These are phyloP conservation scores for Talaromyces liani DNA, from an alignment of 495 filamentous ascomycete species.

Conservation along the genomic window DNA sequence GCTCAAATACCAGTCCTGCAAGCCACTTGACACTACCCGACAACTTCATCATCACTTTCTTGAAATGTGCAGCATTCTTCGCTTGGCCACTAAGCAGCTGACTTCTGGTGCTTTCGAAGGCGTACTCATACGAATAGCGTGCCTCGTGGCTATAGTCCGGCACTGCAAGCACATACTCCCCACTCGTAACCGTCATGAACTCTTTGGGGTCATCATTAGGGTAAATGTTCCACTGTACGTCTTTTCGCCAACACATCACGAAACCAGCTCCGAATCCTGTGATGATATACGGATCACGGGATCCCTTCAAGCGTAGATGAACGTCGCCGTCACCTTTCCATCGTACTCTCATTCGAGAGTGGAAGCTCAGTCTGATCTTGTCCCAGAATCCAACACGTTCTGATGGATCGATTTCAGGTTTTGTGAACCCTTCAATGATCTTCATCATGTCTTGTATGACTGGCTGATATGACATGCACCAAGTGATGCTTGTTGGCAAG, in stretches of 20 bases:
- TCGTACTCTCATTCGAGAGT: slow-evolving; percentile 79
- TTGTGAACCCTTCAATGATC: slow-evolving; percentile 95
- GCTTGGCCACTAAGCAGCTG: slow-evolving; percentile 54
- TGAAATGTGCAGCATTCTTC: slow-evolving; percentile 74
- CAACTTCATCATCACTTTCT: slow-evolving; percentile 97
- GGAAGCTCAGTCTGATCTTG: slow-evolving; percentile 90
- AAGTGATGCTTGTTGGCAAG: slow-evolving; percentile 85
- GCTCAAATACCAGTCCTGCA: slow-evolving; percentile 86
- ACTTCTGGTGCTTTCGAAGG: slow-evolving; percentile 54
- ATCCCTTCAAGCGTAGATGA: slow-evolving; percentile 85
- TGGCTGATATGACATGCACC: slow-evolving; percentile 95
- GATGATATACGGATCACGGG: slow-evolving; percentile 87
- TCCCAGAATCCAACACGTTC: slow-evolving; percentile 98
- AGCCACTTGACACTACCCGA: slow-evolving; percentile 90
- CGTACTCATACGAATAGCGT: slow-evolving; percentile 51
- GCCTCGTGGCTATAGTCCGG: slow-evolving; percentile 90
- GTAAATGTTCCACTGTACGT: slow-evolving; percentile 80
- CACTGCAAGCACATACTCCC: slow-evolving; percentile 87
- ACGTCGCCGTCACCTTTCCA: slow-evolving; percentile 97
- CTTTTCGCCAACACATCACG: slow-evolving; percentile 93
- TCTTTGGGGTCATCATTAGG: slow-evolving; percentile 76
- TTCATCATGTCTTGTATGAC: slow-evolving; percentile 99
- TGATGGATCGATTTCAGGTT: slow-evolving; percentile 86
- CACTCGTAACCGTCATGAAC: slow-evolving; percentile 93
- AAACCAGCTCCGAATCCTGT: slow-evolving; percentile 92